Conservation (phyloP, 352 stramenopile species). For the Discostella stelligera region DNA sequence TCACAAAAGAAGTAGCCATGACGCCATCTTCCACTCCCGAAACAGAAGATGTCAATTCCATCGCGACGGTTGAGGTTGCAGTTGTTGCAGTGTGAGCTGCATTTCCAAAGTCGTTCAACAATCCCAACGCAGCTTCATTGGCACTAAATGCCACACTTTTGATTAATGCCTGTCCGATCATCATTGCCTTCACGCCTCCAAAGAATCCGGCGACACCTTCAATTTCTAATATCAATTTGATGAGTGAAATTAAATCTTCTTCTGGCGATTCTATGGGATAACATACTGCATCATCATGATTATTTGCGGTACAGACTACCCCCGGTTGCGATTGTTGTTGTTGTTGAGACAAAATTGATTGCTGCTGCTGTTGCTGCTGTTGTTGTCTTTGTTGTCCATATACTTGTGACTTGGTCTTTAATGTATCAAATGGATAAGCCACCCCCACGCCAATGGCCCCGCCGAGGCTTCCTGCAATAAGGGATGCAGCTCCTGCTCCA, state of each 20-base stretch:
- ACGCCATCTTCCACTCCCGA: not conserved
- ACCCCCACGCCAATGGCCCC: slow-evolving; percentile 68
- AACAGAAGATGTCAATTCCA: not conserved
- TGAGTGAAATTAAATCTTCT: slow-evolving; percentile 40
- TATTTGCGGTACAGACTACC: slow-evolving; percentile 2
- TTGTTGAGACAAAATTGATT: not conserved
- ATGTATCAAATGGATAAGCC: slow-evolving; percentile 71
- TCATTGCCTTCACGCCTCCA: slow-evolving; percentile 66
- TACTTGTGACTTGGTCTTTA: slow-evolving; percentile 71
- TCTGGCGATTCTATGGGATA: slow-evolving; percentile 40
- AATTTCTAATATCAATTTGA: slow-evolving; percentile 42
- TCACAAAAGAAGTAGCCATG: slow-evolving; percentile 32
- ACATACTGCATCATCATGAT: slow-evolving; percentile 1
- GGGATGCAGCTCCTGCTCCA: slow-evolving; percentile 29
- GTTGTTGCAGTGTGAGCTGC: not conserved
- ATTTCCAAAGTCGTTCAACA: slow-evolving; percentile 24
- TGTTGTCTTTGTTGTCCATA: slow-evolving; percentile 24
- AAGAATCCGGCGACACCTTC: slow-evolving; percentile 72
- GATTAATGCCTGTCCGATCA: slow-evolving; percentile 78
- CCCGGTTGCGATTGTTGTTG: slow-evolving; percentile 13
- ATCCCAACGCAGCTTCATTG: slow-evolving; percentile 55
- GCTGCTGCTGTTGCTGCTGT: not conserved
- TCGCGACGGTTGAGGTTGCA: not conserved
- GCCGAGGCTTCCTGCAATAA: slow-evolving; percentile 61
- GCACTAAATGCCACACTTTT: slow-evolving; percentile 76